These are phyloP conservation scores for Haematococcus sp. DNA, from an alignment of 139 green algal species.

Conservation along the genomic window DNA sequence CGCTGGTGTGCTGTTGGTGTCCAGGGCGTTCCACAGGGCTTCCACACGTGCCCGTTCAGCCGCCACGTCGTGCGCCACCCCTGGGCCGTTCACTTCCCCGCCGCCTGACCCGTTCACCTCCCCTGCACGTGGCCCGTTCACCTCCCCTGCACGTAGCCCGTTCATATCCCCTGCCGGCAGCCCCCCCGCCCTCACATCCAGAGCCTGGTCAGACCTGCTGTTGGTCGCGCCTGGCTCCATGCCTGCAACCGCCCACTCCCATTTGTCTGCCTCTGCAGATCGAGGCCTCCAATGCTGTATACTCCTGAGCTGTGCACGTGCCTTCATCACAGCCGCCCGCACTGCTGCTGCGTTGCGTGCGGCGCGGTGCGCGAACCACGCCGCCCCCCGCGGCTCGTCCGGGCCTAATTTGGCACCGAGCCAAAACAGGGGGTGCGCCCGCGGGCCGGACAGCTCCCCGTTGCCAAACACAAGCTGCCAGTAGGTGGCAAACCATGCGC, in stretches of 20 bases:
- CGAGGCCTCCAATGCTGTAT: not conserved
- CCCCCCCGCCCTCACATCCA: too few relatives aligned
- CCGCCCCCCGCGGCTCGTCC: conserved; percentile 32
- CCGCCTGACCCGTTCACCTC: too few relatives aligned
- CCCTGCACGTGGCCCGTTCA: too few relatives aligned
- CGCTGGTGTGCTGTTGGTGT: too few relatives aligned
- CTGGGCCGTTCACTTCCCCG: too few relatives aligned
- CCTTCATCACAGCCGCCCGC: not conserved
- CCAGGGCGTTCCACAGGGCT: too few relatives aligned
- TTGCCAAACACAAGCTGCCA: conserved; percentile 7
- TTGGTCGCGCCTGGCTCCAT: not conserved
- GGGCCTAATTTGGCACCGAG: conserved; percentile 23
- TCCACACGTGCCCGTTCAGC: too few relatives aligned
- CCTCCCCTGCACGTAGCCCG: too few relatives aligned
- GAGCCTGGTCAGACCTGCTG: not conserved
- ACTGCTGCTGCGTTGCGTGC: not conserved
- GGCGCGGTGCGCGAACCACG: conserved; percentile 27
- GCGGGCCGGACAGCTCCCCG: conserved; percentile 5
- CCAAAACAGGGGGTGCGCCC: conserved; percentile 35
- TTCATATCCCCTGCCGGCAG: too few relatives aligned
- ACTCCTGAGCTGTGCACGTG: not conserved
- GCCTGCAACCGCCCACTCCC: not conserved
- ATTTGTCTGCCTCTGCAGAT: too few relatives aligned
- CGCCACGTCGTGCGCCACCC: too few relatives aligned
- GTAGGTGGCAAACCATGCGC: conserved; percentile 17